Conservation (phyloP, 1,284 basidiomycete genomes). For the Marasmius sp. region DNA sequence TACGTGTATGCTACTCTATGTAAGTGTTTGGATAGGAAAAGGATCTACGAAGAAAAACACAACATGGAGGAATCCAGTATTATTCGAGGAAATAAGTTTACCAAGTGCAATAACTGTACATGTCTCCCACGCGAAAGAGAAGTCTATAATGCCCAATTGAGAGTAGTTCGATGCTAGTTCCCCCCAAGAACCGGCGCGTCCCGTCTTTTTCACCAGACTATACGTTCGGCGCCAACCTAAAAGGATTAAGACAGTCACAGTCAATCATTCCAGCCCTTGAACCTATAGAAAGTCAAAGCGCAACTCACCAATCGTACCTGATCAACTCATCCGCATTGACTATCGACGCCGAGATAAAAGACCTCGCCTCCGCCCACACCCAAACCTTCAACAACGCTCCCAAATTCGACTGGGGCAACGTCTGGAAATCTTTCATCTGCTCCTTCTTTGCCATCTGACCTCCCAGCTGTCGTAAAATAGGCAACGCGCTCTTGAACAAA, state of each 20-base stretch:
- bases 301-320: conserved; percentile 71
- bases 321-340: conserved; percentile 78
- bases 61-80: no score
- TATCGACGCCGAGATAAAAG: conserved; percentile 76
- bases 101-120: no score
- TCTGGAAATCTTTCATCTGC: conserved; percentile 58
- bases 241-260: not conserved
- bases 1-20: not conserved
- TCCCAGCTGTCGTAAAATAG: conserved; percentile 87
- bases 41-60: no score
- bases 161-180: no score
- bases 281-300: not conserved
- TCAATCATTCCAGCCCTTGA: not conserved
- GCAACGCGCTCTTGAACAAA: conserved; percentile 89
- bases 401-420: conserved; percentile 66
- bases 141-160: no score
- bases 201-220: not conserved
- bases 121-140: no score
- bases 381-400: conserved; percentile 90
- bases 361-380: conserved; percentile 89
- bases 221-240: conserved; percentile 3
- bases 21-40: not conserved
- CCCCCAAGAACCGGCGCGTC: not conserved
- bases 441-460: conserved; percentile 85
- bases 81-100: no score